Evolutionary conservation across 768 basidiomycete species (phyloP), one percentile per base, ranked within the genome.

Genomic region (Agaricus sinodeliciosus): DNA sequence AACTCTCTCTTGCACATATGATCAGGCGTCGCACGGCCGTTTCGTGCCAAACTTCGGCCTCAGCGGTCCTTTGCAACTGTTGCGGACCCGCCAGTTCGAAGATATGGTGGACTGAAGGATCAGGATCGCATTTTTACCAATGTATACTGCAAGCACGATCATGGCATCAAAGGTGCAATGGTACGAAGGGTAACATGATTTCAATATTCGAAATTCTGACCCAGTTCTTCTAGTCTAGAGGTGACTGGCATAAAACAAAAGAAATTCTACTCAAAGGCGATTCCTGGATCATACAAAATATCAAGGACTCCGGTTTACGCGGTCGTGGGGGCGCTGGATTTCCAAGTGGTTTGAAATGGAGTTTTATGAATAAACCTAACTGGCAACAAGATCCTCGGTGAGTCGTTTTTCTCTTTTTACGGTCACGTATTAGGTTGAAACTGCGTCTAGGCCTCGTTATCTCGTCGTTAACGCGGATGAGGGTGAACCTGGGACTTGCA

Each of bases 351-450:
- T 75, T 98, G 61, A 97, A 98, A 67, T 97, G 94, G 94, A 89
- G 86, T 63, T 94, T 93, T 67, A 95, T 98, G 95, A 98, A 99
- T 78, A 99, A 98, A 71, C 94, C 94, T n/a, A 85, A 85, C 25
- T 97, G 95, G 95, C 84, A 98, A 74, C 87, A 90, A 65, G 95
- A 97, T 63, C 83, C 82, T 59, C 76, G 91, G 86, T 90, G 56
- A 54, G 72, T 60, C 1, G 27, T 9, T 22, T 50, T 18, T 16
- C 13, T 4, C 18, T 31, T 48, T n/a, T 56, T 36, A 51, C 42
- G 39, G 11, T 13, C 35, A 12, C 34, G 37, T 22, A 18, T 35
- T 18, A 47, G 7, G 9, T 5, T 22, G 27, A 35, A 35, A 28
- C 26, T 16, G 39, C 28, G 40, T 35, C 49, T 22, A 89, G 94